These are phyloP conservation scores for Thraustochytrium sp. DNA, from an alignment of 352 stramenopile species.

Conservation along the genomic window DNA sequence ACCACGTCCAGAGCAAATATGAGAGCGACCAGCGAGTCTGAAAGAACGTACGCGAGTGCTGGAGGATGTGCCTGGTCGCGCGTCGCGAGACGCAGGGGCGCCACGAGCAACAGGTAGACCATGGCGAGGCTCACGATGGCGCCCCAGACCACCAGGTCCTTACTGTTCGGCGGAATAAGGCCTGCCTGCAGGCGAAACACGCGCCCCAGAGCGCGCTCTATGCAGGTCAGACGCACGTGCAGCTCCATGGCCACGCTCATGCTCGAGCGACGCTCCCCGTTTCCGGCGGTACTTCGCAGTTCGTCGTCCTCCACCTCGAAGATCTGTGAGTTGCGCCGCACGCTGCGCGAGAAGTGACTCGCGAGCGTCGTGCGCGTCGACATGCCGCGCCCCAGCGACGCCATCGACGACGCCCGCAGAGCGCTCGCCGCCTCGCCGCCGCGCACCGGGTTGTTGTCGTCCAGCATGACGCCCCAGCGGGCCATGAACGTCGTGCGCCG, in stretches of 20 bases:
- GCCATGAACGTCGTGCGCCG: not conserved
- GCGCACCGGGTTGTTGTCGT: not conserved
- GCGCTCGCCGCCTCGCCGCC: too few relatives aligned
- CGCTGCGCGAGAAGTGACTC: not conserved
- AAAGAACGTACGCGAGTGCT: not conserved
- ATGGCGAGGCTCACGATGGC: not conserved
- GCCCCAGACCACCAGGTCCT: not conserved
- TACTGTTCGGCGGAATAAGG: not conserved
- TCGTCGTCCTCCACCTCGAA: not conserved
- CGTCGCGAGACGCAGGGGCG: not conserved
- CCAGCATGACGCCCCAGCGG: not conserved
- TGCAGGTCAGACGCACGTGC: not conserved
- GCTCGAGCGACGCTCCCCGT: too few relatives aligned
- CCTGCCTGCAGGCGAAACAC: not conserved
- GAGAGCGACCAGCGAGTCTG: not conserved
- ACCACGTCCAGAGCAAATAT: not conserved
- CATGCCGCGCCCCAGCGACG: not conserved
- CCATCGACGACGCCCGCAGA: too few relatives aligned
- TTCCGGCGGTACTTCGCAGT: too few relatives aligned
- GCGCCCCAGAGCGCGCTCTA: not conserved
- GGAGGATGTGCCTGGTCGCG: not conserved
- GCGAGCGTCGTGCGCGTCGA: not conserved
- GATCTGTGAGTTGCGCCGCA: not conserved
- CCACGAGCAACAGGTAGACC: not conserved
- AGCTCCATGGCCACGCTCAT: not conserved